Conservation (phyloP, 306 rosid species). For the Malus orientalis region DNA sequence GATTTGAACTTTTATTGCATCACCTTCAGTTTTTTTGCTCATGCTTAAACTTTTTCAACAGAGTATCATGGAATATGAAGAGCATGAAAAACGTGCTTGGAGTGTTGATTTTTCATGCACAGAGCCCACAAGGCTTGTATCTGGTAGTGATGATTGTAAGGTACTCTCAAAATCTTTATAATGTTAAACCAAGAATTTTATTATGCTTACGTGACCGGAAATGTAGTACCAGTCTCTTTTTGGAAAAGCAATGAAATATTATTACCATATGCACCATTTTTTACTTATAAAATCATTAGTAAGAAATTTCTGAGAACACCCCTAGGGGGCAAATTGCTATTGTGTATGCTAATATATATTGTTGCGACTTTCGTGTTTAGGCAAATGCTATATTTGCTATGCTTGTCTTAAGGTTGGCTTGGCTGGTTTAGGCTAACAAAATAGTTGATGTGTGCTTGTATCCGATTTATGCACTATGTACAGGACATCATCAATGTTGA, state of each 20-base stretch:
- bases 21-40: neutral
- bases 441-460: neutral
- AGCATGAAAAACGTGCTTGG: conserved; percentile 99
- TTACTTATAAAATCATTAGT: neutral
- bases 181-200: neutral
- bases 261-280: neutral
- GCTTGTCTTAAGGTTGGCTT: neutral
- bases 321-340: neutral
- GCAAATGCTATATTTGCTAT: neutral
- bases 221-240: neutral
- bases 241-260: neutral
- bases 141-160: conserved; percentile 99
- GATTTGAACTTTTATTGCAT: conserved; percentile 2
- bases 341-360: neutral
- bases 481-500: neutral
- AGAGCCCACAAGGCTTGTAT: conserved; percentile 92
- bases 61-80: conserved; percentile 98
- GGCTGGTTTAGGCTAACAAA: neutral
- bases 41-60: conserved; percentile 16
- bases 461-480: neutral
- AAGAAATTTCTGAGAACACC: neutral
- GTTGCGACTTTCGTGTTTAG: neutral
- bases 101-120: conserved; percentile 96
- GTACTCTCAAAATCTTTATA: conserved; percentile 28
- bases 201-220: conserved; percentile 6